These are phyloP conservation scores for Gonium pectorale DNA, from an alignment of 139 green algal species.

Conservation along the genomic window DNA sequence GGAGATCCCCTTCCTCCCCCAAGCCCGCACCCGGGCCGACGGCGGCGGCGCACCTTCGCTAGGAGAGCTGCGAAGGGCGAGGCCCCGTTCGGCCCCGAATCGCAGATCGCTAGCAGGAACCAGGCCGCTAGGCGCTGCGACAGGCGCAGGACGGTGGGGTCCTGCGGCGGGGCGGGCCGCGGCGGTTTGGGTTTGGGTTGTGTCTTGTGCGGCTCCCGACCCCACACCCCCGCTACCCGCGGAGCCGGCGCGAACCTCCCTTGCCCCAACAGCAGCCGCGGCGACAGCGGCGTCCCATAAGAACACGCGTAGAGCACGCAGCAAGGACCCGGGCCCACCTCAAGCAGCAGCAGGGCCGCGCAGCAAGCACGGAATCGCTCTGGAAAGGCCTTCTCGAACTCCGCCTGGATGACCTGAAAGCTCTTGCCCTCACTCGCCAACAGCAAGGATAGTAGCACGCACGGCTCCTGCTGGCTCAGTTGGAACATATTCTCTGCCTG, in stretches of 20 bases:
- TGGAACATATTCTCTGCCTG: constrained; percentile 17
- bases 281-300: too few relatives aligned
- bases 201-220: too few relatives aligned
- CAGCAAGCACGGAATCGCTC: constrained; percentile 44
- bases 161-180: not conserved
- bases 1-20: too few relatives aligned
- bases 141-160: constrained; percentile 22
- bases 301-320: too few relatives aligned
- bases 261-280: too few relatives aligned
- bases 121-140: constrained; percentile 45
- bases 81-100: not conserved
- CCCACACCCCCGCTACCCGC: too few relatives aligned
- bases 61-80: constrained; percentile 13
- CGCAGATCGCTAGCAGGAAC: constrained; percentile 41
- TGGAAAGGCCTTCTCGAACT: constrained; percentile 41
- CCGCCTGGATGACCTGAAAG: not conserved
- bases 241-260: too few relatives aligned
- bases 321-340: constrained; percentile 30
- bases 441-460: constrained; percentile 1
- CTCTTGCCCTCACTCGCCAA: constrained; percentile 4
- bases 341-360: constrained; percentile 41
- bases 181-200: too few relatives aligned
- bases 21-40: too few relatives aligned
- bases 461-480: constrained; percentile 19
- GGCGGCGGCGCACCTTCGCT: constrained; percentile 18